Evolutionary conservation across 305 asterid species (phyloP).

Genomic region (Solanum hybrid): DNA sequence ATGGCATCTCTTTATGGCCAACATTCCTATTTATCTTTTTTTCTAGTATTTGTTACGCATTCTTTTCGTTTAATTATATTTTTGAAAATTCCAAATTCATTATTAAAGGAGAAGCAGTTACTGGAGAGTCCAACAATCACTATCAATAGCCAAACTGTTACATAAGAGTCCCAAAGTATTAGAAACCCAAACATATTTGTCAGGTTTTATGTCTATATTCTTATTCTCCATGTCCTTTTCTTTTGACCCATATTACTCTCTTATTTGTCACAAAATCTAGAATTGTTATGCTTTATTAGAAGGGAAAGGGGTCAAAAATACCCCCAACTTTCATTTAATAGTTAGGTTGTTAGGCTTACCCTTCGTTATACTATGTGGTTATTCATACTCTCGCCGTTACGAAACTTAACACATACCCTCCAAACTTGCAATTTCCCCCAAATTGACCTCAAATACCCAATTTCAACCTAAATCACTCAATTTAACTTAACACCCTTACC

Average conservation of each 20-base stretch:
- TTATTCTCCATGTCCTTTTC: not conserved
- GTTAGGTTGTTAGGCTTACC: not conserved
- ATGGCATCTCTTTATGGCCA: not conserved
- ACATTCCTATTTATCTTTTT: not conserved
- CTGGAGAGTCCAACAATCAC: not conserved
- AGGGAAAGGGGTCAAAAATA: not conserved
- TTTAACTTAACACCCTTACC: not conserved
- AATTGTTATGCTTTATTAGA: not conserved
- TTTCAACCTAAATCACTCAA: no score
- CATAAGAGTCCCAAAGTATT: not conserved
- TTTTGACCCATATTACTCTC: not conserved
- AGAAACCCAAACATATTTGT: not conserved
- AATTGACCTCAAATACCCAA: no score
- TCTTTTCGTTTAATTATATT: not conserved
- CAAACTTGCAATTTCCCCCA: no score
- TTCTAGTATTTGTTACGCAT: not conserved
- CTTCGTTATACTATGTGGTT: no score
- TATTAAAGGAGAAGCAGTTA: not conserved
- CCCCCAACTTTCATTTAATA: not conserved
- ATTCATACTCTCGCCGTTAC: no score
- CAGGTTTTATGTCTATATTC: not conserved
- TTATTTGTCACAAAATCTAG: not conserved
- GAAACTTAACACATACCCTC: no score
- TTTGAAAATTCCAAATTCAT: not conserved
- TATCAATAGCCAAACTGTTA: not conserved